Evolutionary conservation across 2,329 filamentous ascomycete genomes (phyloP), one percentile per base, ranked within the genome.

Genomic region (Xylariaceae sp.): DNA sequence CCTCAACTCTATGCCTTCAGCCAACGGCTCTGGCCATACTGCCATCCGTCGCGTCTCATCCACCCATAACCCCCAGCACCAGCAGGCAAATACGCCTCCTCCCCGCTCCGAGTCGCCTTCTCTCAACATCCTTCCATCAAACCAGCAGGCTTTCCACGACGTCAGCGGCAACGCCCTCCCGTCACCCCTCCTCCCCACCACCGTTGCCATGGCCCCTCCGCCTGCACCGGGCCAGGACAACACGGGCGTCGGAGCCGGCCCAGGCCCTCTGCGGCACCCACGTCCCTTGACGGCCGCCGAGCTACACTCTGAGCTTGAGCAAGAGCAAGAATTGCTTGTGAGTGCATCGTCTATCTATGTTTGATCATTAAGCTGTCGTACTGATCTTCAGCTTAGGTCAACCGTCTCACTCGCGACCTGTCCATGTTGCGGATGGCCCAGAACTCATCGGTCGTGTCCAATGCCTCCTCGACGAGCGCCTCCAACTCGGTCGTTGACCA

Each of bases 331-430:
- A 71, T 89, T 91, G 34, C 87, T 97, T 31, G 56, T 58, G 51
- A 46, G 54, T 31, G 14, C 2, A 12, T 17, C 13, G 5, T 63
- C 92, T 94, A 78, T 58, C 84, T 45, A 34, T 9, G 31, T 1
- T 28, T 17, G 6, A 39, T 40, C 19, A 16, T 31, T 4, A 42
- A 18, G 22, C 17, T 11, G 28, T 16, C 11, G 16, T 6, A 14
- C 51, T 47, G 47, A 49, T 13, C 16, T 28, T 38, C 14, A 11
- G 6, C 66, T 93, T 14, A 58, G 90, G 89, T 97, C 55, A 97
- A 97, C 73, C 90, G 93, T 33, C 79, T 97, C 31, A 96, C 90
- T 1, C 88, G 93, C 51, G 93, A 97, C 69, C 83, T 97, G 34
- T 86, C 87, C 14, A 78, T 90, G 47, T 83, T 97, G n/a, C 88